Base-by-base conservation (phyloP, 352 stramenopile species). In the Globisporangium spinosum region DNA sequence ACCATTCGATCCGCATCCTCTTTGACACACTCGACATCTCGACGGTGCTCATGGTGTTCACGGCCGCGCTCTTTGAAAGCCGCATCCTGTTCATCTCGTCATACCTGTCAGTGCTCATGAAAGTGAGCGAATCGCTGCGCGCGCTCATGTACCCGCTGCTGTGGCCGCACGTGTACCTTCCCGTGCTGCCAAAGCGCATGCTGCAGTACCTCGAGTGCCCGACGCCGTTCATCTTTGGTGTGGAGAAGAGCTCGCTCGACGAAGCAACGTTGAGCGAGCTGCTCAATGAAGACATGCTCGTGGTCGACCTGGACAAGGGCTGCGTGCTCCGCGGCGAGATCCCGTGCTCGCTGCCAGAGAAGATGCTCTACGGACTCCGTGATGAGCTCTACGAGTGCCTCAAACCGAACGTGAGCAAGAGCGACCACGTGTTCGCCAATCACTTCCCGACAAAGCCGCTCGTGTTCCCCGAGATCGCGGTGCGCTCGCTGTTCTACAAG, bases 81-180 rank as follows among this genome's bases (percentile, higher is more conserved):
- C 87, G 86, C 25, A 89, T 96, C 53, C 69, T 96, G 40, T 79
- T 96, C 61, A 77, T 94, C 9, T 96, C 88, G 25, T 91, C 80
- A 1, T 87, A 93, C 68, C 67, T 89, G 12, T 94, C 88, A 0
- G 86, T 94, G 64, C 72, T 96, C 40, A 89, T 94, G 76, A 92
- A 91, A 57, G 85, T 90, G 17, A 76, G 75, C 61, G 89, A 96
- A 65, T 85, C 87, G 0, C 69, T 95, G 34, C 85, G 85, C 57
- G 77, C 86, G 27, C 79, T 97, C n/a, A 88, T 97, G 79, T 90
- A 90, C 40, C 90, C 90, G 5, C 67, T 97, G 20, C 73, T 86
- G 20, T 97, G 90, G 90, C 87, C 89, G 27, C 90, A 97, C 62
- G 85, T 95, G 51, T 97, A 96, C 69, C 70, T 93, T 7, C 89